phyloP scores from a whole-genome alignment of 2,329 filamentous ascomycete species.

The Diaporthe destruens region DNA sequence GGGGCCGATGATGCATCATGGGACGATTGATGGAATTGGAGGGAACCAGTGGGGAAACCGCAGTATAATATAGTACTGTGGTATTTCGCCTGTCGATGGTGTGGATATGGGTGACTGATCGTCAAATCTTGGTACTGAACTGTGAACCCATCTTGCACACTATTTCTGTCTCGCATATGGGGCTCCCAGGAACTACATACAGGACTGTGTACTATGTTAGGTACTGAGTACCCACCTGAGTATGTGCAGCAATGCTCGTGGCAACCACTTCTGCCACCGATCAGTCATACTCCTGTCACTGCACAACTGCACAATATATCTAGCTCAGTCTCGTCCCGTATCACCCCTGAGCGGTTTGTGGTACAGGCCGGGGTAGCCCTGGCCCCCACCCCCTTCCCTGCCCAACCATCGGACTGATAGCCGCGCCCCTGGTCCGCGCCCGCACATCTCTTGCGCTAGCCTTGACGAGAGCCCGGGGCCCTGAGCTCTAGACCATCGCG shows the following conservation, averaged over 20 bases:
- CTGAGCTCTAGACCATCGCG: constrained; percentile 17
- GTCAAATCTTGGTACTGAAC: constrained; percentile 26
- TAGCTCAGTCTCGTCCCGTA: neutral
- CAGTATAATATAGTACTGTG: too few species aligned
- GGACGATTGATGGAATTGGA: constrained; percentile 25
- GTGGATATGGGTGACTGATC: constrained; percentile 11
- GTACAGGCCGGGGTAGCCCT: constrained; percentile 12
- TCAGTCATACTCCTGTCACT: too few species aligned
- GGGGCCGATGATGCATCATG: constrained; percentile 21
- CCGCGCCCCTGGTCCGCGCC: constrained; percentile 22
- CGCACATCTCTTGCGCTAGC: constrained; percentile 25
- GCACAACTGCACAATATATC: neutral
- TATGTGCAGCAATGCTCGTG: neutral
- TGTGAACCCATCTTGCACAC: neutral
- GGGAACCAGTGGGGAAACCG: constrained; percentile 28
- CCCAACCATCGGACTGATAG: neutral
- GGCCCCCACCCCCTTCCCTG: neutral
- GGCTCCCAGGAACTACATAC: neutral
- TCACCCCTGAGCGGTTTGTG: neutral
- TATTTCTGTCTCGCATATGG: neutral
- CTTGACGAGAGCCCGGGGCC: neutral
- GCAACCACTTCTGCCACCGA: too few species aligned
- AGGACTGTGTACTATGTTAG: too few species aligned
- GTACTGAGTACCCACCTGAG: too few species aligned
- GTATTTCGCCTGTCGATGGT: constrained; percentile 15